Percentiles rank a stretch among this genome's conserved stretches.
Evolutionary conservation across 2,329 filamentous ascomycete species (phyloP).

Genomic region (Fusarium nanum): DNA sequence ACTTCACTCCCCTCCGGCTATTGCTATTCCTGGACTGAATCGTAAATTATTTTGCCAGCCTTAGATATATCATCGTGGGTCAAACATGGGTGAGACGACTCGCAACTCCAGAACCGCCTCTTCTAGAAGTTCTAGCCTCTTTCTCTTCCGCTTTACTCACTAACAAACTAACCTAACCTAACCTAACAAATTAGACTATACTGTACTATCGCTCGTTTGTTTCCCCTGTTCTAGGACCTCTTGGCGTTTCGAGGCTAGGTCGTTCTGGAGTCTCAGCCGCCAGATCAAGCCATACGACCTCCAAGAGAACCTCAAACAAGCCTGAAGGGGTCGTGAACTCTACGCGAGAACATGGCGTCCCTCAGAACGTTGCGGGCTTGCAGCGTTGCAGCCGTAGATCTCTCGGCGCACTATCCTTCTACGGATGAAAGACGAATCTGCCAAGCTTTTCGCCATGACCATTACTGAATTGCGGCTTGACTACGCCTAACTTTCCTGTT

Average conservation of each 20-base stretch:
- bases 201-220: not conserved
- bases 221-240: slow-evolving; percentile 14
- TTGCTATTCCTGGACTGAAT: slow-evolving; percentile 2
- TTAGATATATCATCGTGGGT: slow-evolving; percentile 14
- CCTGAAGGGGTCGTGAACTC: not conserved
- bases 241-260: slow-evolving; percentile 35
- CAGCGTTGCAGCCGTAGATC: slow-evolving; percentile 29
- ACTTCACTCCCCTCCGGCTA: not conserved
- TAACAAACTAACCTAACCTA: not conserved
- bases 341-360: slow-evolving; percentile 10
- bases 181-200: not conserved
- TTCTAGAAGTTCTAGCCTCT: slow-evolving; percentile 15
- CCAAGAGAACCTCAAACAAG: slow-evolving; percentile 23
- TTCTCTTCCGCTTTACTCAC: slow-evolving; percentile 6
- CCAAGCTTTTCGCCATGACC: slow-evolving; percentile 6
- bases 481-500: not conserved
- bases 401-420: slow-evolving; percentile 24
- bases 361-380: slow-evolving; percentile 21
- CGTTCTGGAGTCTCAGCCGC: slow-evolving; percentile 26
- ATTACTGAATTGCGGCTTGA: not conserved
- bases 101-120: slow-evolving; percentile 1
- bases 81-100: slow-evolving; percentile 23
- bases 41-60: not conserved
- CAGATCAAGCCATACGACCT: slow-evolving; percentile 1
- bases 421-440: not conserved